Evolutionary conservation across 257 asterid genomes (phyloP).

Genomic region (Cynanchum wilfordii): DNA sequence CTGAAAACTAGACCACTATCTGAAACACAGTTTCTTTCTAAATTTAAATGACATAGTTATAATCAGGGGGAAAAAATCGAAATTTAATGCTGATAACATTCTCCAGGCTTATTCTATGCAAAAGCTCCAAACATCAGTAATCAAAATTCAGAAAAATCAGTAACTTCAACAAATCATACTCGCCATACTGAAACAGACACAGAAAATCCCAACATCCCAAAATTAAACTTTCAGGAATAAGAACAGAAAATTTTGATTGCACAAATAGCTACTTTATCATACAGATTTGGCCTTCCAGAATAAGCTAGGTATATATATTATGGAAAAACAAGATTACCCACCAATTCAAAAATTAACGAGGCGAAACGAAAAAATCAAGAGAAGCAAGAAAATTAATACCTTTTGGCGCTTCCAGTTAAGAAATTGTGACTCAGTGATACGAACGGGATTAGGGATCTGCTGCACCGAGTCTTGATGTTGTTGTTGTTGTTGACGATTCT

Average conservation of each 20-base stretch:
- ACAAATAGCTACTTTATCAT: not conserved
- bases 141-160: not conserved
- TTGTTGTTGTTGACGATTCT: slow-evolving; percentile 13
- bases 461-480: slow-evolving; percentile 8
- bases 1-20: not conserved
- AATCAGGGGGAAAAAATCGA: not conserved
- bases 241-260: not conserved
- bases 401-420: slow-evolving; percentile 67
- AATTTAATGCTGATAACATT: not conserved
- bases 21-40: not conserved
- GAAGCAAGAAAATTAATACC: slow-evolving; percentile 25
- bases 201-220: not conserved
- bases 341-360: not conserved
- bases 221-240: not conserved
- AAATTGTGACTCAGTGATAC: slow-evolving; percentile 55
- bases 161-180: not conserved
- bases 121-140: not conserved
- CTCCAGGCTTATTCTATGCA: not conserved
- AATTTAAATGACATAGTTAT: not conserved
- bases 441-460: slow-evolving; percentile 36
- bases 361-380: not conserved
- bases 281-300: not conserved
- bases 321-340: not conserved
- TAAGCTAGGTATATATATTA: not conserved
- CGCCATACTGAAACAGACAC: not conserved